These are phyloP conservation scores for Hymenoscyphus repandus DNA, from an alignment of 2,329 filamentous ascomycete genomes.

Conservation along the genomic window DNA sequence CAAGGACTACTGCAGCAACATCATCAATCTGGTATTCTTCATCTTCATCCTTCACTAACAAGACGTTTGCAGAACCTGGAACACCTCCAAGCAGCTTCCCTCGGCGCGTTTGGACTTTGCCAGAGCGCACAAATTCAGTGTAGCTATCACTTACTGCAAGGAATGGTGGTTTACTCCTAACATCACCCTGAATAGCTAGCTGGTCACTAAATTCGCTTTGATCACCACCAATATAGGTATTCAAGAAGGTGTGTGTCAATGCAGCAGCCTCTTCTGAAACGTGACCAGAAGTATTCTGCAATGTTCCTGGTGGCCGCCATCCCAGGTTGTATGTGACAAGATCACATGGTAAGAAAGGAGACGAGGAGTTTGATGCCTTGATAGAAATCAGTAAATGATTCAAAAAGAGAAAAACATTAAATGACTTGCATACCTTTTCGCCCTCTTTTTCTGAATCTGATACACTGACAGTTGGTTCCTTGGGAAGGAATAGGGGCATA, in stretches of 20 bases:
- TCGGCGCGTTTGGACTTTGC: constrained; percentile 43
- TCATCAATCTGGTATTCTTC: constrained; percentile 39
- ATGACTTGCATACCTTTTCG: constrained; percentile 21
- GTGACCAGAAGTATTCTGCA: constrained; percentile 60
- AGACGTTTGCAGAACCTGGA: not conserved
- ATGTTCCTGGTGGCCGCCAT: constrained; percentile 50
- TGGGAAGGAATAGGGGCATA: constrained; percentile 48
- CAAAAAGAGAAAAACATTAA: not conserved
- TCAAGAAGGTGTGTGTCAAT: constrained; percentile 46
- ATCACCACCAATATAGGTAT: constrained; percentile 45
- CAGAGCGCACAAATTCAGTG: constrained; percentile 65
- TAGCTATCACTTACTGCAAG: constrained; percentile 69
- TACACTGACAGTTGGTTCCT: constrained; percentile 19
- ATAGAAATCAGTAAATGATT: constrained; percentile 28
- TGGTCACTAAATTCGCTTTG: constrained; percentile 44
- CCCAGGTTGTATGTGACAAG: constrained; percentile 65
- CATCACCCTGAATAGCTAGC: constrained; percentile 25
- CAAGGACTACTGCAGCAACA: constrained; percentile 64
- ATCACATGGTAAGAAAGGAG: constrained; percentile 68
- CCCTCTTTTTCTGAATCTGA: constrained; percentile 22
- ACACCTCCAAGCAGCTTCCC: constrained; percentile 18
- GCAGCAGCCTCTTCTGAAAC: constrained; percentile 54
- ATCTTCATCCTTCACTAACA: constrained; percentile 30
- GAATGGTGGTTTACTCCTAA: constrained; percentile 49
- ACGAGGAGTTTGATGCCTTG: constrained; percentile 36